Evolutionary conservation across 2,329 filamentous ascomycete genomes (phyloP).

Genomic region (Ophiostoma ips): DNA sequence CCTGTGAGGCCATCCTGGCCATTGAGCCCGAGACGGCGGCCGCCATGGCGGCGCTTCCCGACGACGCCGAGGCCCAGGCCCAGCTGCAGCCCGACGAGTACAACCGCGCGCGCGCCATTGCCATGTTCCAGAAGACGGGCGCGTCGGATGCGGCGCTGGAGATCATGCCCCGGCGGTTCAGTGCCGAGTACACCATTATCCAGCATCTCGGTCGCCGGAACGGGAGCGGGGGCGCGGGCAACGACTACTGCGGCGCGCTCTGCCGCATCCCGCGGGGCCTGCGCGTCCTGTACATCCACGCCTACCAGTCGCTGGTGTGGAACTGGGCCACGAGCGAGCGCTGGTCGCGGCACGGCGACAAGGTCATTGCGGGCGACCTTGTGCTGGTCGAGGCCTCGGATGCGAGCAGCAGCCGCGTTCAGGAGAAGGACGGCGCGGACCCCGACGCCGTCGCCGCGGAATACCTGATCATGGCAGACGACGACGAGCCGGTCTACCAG

Average conservation of each 20-base stretch:
- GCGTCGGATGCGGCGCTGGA: slow-evolving; percentile 47
- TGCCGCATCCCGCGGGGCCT: slow-evolving; percentile 68
- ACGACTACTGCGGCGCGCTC: slow-evolving; percentile 71
- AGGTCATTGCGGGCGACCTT: slow-evolving; percentile 74
- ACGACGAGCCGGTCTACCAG: slow-evolving; percentile 29
- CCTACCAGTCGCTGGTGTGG: slow-evolving; percentile 92
- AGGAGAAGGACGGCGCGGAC: slow-evolving; percentile 40
- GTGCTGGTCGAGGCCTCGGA: slow-evolving; percentile 43
- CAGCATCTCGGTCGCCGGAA: slow-evolving; percentile 50
- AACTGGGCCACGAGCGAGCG: slow-evolving; percentile 72
- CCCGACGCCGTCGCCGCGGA: slow-evolving; percentile 37
- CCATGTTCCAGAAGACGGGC: slow-evolving; percentile 52
- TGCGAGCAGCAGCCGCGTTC: slow-evolving; percentile 15
- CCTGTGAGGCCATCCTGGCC: slow-evolving; percentile 61
- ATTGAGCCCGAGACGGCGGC: slow-evolving; percentile 47
- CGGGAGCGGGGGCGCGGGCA: slow-evolving; percentile 24
- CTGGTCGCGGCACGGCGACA: slow-evolving; percentile 59
- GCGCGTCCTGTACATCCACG: slow-evolving; percentile 89
- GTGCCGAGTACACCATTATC: slow-evolving; percentile 66
- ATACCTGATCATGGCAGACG: slow-evolving; percentile 35
- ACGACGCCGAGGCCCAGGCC: slow-evolving; percentile 24
- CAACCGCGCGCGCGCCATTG: slow-evolving; percentile 63
- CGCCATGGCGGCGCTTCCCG: slow-evolving; percentile 26
- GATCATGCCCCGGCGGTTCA: slow-evolving; percentile 65
- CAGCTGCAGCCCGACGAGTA: slow-evolving; percentile 60